Evolutionary conservation across 1,284 basidiomycete species (phyloP), one percentile per base, ranked within the genome.

Genomic region (Austroboletus niveus): DNA sequence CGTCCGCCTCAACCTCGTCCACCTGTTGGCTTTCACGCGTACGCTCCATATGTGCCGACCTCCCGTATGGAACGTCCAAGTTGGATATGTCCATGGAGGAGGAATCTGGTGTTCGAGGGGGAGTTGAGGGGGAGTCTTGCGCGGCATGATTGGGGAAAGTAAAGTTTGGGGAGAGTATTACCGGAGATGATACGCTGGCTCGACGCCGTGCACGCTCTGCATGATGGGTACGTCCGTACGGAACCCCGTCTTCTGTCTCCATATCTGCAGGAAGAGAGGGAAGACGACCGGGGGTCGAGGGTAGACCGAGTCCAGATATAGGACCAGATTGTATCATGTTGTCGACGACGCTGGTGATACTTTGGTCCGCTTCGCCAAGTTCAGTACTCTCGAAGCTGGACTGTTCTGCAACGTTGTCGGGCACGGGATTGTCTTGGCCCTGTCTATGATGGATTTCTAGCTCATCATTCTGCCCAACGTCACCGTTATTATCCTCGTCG

Each of bases 161-260:
- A 8, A 48, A 42, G 24, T 34, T 3, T 34, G 65, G 61, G 12
- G 58, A 52, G 35, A 64, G 63, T 6, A 65, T 47, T 5, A 62
- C 64, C 17, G 64, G 57, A 15, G 65, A 69, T 0, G 66, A 66
- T 45, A 66, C 27, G 39, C 55, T 65, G 6, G 56, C 62, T 43
- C 64, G 51, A 42, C 65, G 65, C 11, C 67, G 62, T 57, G 74
- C 70, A 24, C 77, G 75, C 38, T 83, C 77, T 6, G 75, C 71
- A 59, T 87, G 87, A 66, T 87, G 87, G n/a, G 78, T 79, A 14
- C 84, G 76, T 11, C 85, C 87, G 50, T 84, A 81, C 1, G 85
- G 85, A 39, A 89, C 72, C 3, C 85, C 85, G 48, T 78, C 78
- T 57, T 85, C 84, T 10, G 75, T 76, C 53, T 88, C 82, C 32